Percentiles rank a stretch among this genome's conserved stretches.
Evolutionary conservation across 495 filamentous ascomycete species (phyloP).

Genomic region (Acidiella bohemica): DNA sequence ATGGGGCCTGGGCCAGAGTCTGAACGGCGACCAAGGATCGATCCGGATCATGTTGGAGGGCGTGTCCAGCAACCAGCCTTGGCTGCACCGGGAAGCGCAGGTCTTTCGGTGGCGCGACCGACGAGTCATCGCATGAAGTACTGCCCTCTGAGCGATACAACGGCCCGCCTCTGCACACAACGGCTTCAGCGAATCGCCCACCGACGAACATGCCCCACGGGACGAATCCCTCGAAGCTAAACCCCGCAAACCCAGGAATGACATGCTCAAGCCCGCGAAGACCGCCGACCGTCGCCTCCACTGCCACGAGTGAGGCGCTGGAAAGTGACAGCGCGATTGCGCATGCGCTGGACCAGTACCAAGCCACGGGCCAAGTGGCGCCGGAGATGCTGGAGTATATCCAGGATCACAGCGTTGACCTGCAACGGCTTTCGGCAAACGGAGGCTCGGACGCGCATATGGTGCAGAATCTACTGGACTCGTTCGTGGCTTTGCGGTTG

Average conservation of each 20-base stretch:
- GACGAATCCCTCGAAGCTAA: conserved; percentile 3
- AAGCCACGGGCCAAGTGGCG: conserved; percentile 13
- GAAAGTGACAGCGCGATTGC: conserved; percentile 4
- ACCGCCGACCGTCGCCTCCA: not conserved
- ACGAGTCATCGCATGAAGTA: too few relatives aligned
- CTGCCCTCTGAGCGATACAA: too few relatives aligned
- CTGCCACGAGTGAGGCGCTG: not conserved
- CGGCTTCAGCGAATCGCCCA: not conserved
- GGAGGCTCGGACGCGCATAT: conserved; percentile 23
- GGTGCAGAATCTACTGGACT: conserved; percentile 24
- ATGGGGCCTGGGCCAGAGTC: conserved; percentile 13
- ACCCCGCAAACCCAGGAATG: conserved; percentile 5
- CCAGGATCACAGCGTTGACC: conserved; percentile 20
- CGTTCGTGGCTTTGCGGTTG: conserved; percentile 5
- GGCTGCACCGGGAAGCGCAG: too few relatives aligned
- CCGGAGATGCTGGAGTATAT: conserved; percentile 24
- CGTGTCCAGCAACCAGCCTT: too few relatives aligned
- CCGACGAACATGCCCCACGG: not conserved
- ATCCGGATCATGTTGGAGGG: conserved; percentile 19
- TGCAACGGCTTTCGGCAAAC: conserved; percentile 17
- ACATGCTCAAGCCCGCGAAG: conserved; percentile 7
- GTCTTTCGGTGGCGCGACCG: too few relatives aligned
- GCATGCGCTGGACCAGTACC: conserved; percentile 8
- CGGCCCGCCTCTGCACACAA: too few relatives aligned
- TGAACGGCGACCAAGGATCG: conserved; percentile 8